Percentiles rank a stretch among this genome's conserved stretches.
Evolutionary conservation across 805 yeast species (phyloP).

Genomic region (Wickerhamomyces hampshirensis): DNA sequence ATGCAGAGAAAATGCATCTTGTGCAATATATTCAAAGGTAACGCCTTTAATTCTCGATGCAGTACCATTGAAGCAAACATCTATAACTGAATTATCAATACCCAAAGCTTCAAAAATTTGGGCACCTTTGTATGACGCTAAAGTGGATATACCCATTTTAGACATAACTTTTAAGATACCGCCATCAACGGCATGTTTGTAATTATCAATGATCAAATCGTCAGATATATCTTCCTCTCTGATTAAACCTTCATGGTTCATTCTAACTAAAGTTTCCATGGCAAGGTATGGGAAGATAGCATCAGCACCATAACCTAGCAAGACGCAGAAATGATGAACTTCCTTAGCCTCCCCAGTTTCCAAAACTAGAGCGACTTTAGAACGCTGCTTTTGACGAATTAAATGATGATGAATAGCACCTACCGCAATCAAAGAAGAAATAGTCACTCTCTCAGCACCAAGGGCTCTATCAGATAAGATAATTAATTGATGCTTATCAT

Average conservation of each 20-base stretch:
- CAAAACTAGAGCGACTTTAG: conserved; percentile 84
- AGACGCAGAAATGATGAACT: conserved; percentile 91
- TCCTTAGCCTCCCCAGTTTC: conserved; percentile 98
- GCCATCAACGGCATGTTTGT: conserved; percentile 78
- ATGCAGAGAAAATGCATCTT: conserved; percentile 92
- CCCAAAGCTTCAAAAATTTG: conserved; percentile 97
- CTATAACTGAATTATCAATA: conserved; percentile 90
- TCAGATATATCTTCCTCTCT: conserved; percentile 51
- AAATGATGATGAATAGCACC: conserved; percentile 97
- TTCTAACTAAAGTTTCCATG: conserved; percentile 78
- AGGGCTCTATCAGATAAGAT: conserved; percentile 70
- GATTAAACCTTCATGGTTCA: conserved; percentile 76
- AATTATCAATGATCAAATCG: conserved; percentile 64
- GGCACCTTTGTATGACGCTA: conserved; percentile 98
- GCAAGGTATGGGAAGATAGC: conserved; percentile 93
- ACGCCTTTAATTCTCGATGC: conserved; percentile 96
- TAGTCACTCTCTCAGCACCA: conserved; percentile 60
- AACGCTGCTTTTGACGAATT: conserved; percentile 92
- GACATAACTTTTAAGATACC: conserved; percentile 97
- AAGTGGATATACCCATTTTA: conserved; percentile 97
- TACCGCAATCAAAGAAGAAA: conserved; percentile 85
- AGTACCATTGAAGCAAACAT: conserved; percentile 94
- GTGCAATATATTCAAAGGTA: conserved; percentile 93
- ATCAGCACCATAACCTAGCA: conserved; percentile 96
- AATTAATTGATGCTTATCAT: conserved; percentile 66